Evolutionary conservation across 768 basidiomycete species (phyloP).

Genomic region (Kwoniella pini): DNA sequence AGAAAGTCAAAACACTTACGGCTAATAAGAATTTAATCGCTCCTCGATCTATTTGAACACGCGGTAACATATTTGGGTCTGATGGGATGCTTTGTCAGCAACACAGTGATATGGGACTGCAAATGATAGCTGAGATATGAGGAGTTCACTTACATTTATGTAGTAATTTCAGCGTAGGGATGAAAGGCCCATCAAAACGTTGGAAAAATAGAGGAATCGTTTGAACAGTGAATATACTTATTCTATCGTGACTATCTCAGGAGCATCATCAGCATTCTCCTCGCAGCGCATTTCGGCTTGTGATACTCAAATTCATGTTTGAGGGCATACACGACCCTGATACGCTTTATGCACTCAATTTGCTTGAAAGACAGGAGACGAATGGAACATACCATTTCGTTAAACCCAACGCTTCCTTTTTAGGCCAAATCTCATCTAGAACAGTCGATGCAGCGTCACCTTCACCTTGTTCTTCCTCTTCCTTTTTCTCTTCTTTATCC

Average conservation of each 20-base stretch:
- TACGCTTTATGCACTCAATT: too few species aligned
- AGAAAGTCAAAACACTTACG: conserved; percentile 54
- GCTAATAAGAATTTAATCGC: conserved; percentile 95
- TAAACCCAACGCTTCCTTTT: conserved; percentile 90
- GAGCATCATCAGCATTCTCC: too few species aligned
- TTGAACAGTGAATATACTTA: conserved; percentile 87
- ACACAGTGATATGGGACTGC: not conserved
- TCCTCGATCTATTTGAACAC: conserved; percentile 88
- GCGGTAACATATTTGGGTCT: conserved; percentile 91
- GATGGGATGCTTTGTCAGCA: not conserved
- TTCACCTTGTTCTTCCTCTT: conserved; percentile 27
- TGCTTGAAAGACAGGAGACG: conserved; percentile 67
- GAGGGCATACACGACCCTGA: too few species aligned
- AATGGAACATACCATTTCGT: conserved; percentile 75
- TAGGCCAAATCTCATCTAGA: conserved; percentile 92
- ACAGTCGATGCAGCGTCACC: conserved; percentile 62
- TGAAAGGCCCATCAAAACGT: conserved; percentile 90
- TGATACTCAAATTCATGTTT: too few species aligned
- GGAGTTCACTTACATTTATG: conserved; percentile 74
- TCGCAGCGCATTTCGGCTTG: too few species aligned
- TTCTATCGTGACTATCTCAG: conserved; percentile 87
- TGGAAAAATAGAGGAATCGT: conserved; percentile 90
- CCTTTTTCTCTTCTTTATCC: conserved; percentile 27
- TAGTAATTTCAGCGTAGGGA: conserved; percentile 81
- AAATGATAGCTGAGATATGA: too few species aligned